These are phyloP conservation scores for Botrytis pseudocinerea DNA, from an alignment of 2,329 filamentous ascomycete genomes.

Conservation along the genomic window DNA sequence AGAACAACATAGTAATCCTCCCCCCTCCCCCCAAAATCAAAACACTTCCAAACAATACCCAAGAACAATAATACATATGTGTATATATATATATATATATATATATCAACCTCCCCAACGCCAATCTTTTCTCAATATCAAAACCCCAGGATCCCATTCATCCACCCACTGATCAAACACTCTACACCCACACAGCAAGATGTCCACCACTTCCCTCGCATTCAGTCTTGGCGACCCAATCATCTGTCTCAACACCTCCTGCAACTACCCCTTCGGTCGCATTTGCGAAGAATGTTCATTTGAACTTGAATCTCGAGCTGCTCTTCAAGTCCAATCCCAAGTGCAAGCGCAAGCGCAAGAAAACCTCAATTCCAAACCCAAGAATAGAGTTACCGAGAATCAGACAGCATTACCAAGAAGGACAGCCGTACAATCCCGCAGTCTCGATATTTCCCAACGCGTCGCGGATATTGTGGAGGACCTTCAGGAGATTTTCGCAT, in stretches of 20 bases:
- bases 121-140: too few species aligned
- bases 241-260: constrained; percentile 26
- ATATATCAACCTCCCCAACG: neutral
- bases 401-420: neutral
- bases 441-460: neutral
- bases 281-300: constrained; percentile 19
- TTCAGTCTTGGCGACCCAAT: constrained; percentile 21
- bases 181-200: neutral
- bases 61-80: neutral
- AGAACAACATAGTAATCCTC: neutral
- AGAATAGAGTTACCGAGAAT: neutral
- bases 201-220: neutral
- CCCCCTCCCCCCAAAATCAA: neutral
- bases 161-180: neutral
- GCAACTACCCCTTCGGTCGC: constrained; percentile 27
- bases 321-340: neutral
- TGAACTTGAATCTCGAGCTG: neutral
- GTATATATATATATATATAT: neutral
- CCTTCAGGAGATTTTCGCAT: neutral
- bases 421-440: neutral
- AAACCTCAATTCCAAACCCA: neutral
- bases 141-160: neutral
- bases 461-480: neutral
- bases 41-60: neutral
- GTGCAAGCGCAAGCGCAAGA: neutral